Base-by-base conservation (phyloP, 108 stramenopile genomes). In the Stephanodiscus triporus region DNA sequence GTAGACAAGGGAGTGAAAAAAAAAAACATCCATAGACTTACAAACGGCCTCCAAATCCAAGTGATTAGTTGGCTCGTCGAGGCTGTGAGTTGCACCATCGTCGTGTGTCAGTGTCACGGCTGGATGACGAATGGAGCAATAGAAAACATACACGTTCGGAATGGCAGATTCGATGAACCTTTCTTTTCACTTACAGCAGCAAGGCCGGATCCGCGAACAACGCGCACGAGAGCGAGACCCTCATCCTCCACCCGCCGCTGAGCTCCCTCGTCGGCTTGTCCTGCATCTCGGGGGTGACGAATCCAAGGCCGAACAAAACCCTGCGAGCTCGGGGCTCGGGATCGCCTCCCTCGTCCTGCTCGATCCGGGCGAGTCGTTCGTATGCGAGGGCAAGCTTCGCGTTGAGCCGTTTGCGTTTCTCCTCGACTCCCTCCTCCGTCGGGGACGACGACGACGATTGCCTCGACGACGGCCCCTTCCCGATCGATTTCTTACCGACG, bases 181-280 rank as follows among this genome's bases (percentile, higher is more conserved):
- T n/a, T 5, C 5, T 34, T 5, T 34, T 34, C 32, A 88, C 91
- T 1, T 87, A 64, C 34, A 92, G 67, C 30, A 97, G 55, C 11
- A 95, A 71, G 16, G 93, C 85, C 0, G 96, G 97, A 68, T 89
- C 75, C 17, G 95, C 90, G 67, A 97, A 97, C 16, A 98, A 77
- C 8, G 97, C 97, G 38, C 87, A 92, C 22, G 95, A 91, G 26
- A 98, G 68, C 10, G 93, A 87, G 27, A 98, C 95, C 22, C 97
- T 86, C 97, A 98, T 98, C 55, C 97, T 86, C 97, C 97, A 98
- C 29, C 97, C 97, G 30, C 97, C 97, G 17, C 83, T 85, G 13
- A 98, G 73, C 47, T 88, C 76, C 9, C 68, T 76, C 0, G 97
- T 98, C 1, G 94, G 82, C 58, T 82, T 82, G 27, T 88, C 76